Percentiles rank a stretch among this genome's conserved stretches.
Conservation (phyloP, 371 early-diverging fungal genomes). For the Paraphysoderma sedebokerense region DNA sequence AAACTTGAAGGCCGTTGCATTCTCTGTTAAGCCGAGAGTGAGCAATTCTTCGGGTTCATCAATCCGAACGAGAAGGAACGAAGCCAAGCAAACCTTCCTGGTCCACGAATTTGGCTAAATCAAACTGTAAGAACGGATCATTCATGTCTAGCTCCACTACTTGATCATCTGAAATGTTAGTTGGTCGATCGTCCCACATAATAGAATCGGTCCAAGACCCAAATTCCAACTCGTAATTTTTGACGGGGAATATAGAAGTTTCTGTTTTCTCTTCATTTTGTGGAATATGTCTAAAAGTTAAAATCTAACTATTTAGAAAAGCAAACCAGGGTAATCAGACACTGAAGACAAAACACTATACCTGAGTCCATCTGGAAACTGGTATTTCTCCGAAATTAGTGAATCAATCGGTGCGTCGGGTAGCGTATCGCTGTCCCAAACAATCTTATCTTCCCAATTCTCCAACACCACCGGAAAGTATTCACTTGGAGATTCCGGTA, state of each 20-base stretch:
- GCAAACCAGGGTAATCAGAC: too few species aligned
- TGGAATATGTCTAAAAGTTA: too few species aligned
- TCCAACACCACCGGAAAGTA: slow-evolving; percentile 49
- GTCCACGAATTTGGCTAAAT: slow-evolving; percentile 28
- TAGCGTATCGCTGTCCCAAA: slow-evolving; percentile 39
- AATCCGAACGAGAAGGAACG: slow-evolving; percentile 4
- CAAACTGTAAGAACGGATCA: slow-evolving; percentile 56
- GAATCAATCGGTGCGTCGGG: background rate
- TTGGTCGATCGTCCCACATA: slow-evolving; percentile 55
- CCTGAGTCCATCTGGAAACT: too few species aligned
- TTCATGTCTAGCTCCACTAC: slow-evolving; percentile 52
- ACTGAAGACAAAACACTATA: too few species aligned
- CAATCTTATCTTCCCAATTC: slow-evolving; percentile 63
- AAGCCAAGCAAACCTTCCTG: slow-evolving; percentile 21
- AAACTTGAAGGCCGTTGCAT: slow-evolving; percentile 16
- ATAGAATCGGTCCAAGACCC: too few species aligned
- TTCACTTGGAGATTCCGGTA: too few species aligned
- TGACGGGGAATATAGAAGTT: too few species aligned
- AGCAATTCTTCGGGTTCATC: background rate
- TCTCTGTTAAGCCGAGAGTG: background rate
- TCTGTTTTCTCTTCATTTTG: too few species aligned
- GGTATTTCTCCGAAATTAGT: slow-evolving; percentile 8
- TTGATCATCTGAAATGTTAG: slow-evolving; percentile 33
- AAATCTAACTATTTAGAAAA: too few species aligned
- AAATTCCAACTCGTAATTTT: too few species aligned